These are phyloP conservation scores for Cystofilobasidium bisporidii DNA, from an alignment of 768 basidiomycete genomes.

Conservation along the genomic window DNA sequence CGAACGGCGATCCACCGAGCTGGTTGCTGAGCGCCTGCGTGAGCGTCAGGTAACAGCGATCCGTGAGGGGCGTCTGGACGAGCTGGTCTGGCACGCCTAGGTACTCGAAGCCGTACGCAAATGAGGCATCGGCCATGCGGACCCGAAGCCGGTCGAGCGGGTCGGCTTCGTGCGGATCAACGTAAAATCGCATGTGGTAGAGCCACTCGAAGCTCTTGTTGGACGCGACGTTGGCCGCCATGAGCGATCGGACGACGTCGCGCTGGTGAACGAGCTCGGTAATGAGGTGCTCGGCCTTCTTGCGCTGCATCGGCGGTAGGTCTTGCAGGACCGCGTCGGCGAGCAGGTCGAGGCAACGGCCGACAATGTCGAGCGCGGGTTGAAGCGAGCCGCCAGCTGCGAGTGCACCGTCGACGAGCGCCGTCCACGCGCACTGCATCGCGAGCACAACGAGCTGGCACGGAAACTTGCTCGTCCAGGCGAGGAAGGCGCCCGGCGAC, in stretches of 20 bases:
- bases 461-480: conserved; percentile 88
- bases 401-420: conserved; percentile 63
- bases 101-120: conserved; percentile 98
- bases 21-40: conserved; percentile 93
- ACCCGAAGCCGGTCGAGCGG: conserved; percentile 72
- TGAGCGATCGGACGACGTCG: conserved; percentile 77
- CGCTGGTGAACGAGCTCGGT: conserved; percentile 97
- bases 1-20: conserved; percentile 93
- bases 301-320: conserved; percentile 76
- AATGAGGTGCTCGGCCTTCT: conserved; percentile 97
- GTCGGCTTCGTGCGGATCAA: conserved; percentile 59
- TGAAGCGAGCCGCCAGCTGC: conserved; percentile 53
- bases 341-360: conserved; percentile 80
- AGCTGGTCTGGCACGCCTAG: conserved; percentile 92
- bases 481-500: conserved; percentile 59
- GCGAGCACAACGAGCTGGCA: conserved; percentile 95
- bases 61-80: conserved; percentile 95
- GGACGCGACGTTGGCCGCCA: conserved; percentile 55
- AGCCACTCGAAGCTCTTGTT: conserved; percentile 78
- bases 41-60: conserved; percentile 88
- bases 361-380: conserved; percentile 60
- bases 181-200: conserved; percentile 97
- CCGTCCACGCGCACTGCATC: conserved; percentile 88
- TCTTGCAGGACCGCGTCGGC: conserved; percentile 92
- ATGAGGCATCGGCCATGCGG: conserved; percentile 77